Evolutionary conservation across 257 asterid species (phyloP), one percentile per base, ranked within the genome.

Genomic region (Datura wrightii): DNA sequence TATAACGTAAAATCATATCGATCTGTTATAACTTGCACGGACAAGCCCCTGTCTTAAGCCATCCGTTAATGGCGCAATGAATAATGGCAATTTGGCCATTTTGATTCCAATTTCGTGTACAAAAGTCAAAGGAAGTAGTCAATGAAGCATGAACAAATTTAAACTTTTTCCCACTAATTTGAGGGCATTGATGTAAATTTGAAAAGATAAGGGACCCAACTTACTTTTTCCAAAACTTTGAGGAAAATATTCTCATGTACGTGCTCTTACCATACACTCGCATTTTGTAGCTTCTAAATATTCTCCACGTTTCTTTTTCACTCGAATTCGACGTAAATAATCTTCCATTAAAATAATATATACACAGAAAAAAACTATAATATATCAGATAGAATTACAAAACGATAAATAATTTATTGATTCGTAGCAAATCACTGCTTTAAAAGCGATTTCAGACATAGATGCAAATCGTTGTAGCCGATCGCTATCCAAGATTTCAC

Each of bases 61-160:
- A 24, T 24, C 34, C 82, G 82, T 76, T 76, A 52, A 76, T 76
- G 48, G 63, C 82, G 82, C 82, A 76, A 4, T 52, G 82, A 76
- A 50, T 52, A 31, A 7, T 76, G 42, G 53, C 1, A 69, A 14
- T 1, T 69, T 69, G 53, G 62, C 82, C 8, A 36, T 52, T 24
- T 14, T 31, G 2, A 76, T 52, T 31, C 0, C 31, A 76, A 76
- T 76, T 76, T 0, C 19, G 41, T 24, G 42, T 76, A 2, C 60
- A 58, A 31, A 52, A 76, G 44, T 76, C 82, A 71, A 69, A 16
- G 1, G 7, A 3, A 42, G 5, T 5, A 39, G 48, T 66, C 10
- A 74, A 72, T 6, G 58, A 74, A 74, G 10, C 39, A 19, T 48
- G 62, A 76, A 52, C 82, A 31, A 31, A 50, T 52, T 52, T 36